Evolutionary conservation across 441 rosid species (phyloP).

Genomic region (Cnidoscolus chayamansa): DNA sequence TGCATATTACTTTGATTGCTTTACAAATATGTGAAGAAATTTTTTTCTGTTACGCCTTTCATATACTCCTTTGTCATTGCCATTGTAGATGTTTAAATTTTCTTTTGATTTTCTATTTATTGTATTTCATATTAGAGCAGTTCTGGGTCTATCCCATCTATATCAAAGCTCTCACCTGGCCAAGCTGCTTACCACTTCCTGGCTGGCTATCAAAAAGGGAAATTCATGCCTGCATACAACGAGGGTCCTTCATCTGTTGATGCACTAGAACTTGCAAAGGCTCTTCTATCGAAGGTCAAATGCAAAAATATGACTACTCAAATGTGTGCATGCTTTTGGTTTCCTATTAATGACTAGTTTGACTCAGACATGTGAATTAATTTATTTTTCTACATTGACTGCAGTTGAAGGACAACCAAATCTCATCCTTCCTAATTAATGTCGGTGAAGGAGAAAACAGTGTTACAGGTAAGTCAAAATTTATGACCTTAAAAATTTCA

Average conservation of each 20-base stretch:
- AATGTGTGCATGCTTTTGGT: background rate
- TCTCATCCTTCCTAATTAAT: conserved; percentile 30
- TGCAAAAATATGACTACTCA: background rate
- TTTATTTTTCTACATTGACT: background rate
- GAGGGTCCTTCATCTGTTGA: conserved; percentile 27
- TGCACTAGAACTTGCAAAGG: conserved; percentile 35
- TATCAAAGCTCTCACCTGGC: conserved; percentile 38
- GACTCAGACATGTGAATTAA: background rate
- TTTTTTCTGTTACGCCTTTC: background rate
- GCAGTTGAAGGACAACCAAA: conserved; percentile 30
- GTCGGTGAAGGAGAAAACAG: conserved; percentile 18
- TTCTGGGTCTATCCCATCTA: conserved; percentile 35
- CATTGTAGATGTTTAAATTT: background rate
- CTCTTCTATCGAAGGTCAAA: conserved; percentile 35
- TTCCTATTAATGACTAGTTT: background rate
- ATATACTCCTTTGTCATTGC: background rate
- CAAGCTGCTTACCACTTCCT: conserved; percentile 44
- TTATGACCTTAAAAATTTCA: background rate
- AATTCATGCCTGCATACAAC: conserved; percentile 34
- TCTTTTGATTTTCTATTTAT: background rate
- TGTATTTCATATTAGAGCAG: conserved; percentile 23
- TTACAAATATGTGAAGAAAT: background rate
- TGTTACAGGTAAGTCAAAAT: conserved; percentile 19
- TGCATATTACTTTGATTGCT: no score
- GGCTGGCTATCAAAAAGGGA: conserved; percentile 40